Evolutionary conservation across 2,329 filamentous ascomycete genomes (phyloP), one percentile per base, ranked within the genome.

Genomic region (Lecanicillium sp.): DNA sequence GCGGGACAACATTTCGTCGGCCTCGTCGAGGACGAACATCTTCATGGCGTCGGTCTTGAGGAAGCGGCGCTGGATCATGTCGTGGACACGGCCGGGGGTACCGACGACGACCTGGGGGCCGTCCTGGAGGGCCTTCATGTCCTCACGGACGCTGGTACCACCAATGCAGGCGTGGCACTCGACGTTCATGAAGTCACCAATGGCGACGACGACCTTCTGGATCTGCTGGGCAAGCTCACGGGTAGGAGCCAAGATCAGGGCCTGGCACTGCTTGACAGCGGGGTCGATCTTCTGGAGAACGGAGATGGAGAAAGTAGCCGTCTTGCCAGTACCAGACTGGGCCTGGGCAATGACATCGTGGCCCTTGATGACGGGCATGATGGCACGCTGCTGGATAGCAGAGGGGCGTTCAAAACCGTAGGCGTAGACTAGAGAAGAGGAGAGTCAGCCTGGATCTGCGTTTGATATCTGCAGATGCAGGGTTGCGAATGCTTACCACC

Each of bases 371-470:
- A 98, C 92, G 62, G 92, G 94, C 85, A 96, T 94, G 70, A 98
- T 98, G 57, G 92, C 92, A 64, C 94, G 90, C 83, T 95, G 88
- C 84, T 98, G 92, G 58, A 98, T 98, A 66, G 92, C 90, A 72
- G 92, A 98, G 49, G 92, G 92, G 55, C 92, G 89, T 81, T 98
- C 92, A 75, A 98, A 98, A 85, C 92, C 92, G 68, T 98, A 98
- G 65, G 92, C 92, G 70, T 96, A 98, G 67, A 98, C 87, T 64
- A 35, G 7, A 25, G 17, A 18, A 33, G 35, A 43, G 40, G 38
- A 27, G 19, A 28, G 12, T 3, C 18, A 29, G 48, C 60, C 43
- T 60, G 56, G 42, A 37, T 37, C 22, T 7, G 11, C 7, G 22
- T 25, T 25, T 25, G 22, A 25, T 11, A 25, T 25, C 7, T 25